phyloP scores from a whole-genome alignment of 768 basidiomycete genomes.

The Podaxis carcinomalis region DNA sequence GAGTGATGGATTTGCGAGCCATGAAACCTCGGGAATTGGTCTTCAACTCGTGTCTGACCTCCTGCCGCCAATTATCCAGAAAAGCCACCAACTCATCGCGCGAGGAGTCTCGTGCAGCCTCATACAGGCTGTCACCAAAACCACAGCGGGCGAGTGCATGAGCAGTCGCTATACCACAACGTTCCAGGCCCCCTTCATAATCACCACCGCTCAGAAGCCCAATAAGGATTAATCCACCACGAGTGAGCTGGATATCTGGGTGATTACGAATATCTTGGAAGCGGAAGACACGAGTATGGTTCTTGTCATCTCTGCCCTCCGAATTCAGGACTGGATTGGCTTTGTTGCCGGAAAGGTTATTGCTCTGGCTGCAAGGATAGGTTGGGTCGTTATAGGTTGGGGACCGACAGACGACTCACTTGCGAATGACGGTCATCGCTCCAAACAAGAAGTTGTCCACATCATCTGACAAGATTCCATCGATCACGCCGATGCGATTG shows the following conservation, averaged over 20 bases:
- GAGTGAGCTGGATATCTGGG: constrained; percentile 43
- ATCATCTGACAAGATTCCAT: constrained; percentile 88
- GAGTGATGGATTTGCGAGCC: constrained; percentile 56
- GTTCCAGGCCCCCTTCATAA: constrained; percentile 67
- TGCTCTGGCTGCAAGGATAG: constrained; percentile 48
- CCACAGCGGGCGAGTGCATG: constrained; percentile 79
- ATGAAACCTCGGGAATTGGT: constrained; percentile 66
- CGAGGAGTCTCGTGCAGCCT: constrained; percentile 49
- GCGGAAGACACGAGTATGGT: constrained; percentile 52
- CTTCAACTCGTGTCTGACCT: constrained; percentile 57
- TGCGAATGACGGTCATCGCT: constrained; percentile 77
- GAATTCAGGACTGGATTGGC: constrained; percentile 59
- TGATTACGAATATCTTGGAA: constrained; percentile 35
- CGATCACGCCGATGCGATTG: constrained; percentile 77
- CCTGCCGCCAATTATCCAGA: constrained; percentile 59
- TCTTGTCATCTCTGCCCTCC: constrained; percentile 69
- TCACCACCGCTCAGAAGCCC: constrained; percentile 89
- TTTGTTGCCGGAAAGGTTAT: constrained; percentile 69
- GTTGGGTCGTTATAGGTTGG: constrained; percentile 2
- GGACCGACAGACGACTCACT: constrained; percentile 44
- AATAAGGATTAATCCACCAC: constrained; percentile 78
- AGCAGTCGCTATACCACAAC: constrained; percentile 69
- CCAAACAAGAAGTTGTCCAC: constrained; percentile 93
- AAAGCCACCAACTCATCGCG: constrained; percentile 45
- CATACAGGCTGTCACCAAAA: constrained; percentile 65